Conservation (phyloP, 164 flowering plant genomes). For the Nelumbo lutea region DNA sequence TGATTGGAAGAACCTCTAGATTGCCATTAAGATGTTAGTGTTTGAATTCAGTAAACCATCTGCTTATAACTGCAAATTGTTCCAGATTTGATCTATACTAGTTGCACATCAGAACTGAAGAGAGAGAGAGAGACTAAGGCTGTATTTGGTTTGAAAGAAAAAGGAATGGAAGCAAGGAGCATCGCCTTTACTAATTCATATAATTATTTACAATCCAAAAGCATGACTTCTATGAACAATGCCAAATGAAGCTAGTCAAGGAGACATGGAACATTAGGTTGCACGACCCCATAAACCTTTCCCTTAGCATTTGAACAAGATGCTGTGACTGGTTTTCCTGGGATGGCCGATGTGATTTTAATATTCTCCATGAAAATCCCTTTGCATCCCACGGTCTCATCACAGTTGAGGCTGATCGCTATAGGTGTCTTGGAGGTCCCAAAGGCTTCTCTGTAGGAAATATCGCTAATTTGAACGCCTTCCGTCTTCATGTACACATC, state of each 20-base stretch:
- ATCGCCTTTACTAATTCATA: no score
- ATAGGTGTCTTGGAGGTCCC: conserved; percentile 38
- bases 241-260: no score
- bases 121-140: background rate
- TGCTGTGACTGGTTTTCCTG: background rate
- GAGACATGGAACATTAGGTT: conserved; percentile 19
- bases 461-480: conserved; percentile 43
- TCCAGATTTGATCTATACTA: no score
- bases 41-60: no score
- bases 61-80: no score
- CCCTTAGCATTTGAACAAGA: conserved; percentile 20
- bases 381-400: conserved; percentile 17
- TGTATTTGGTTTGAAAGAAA: background rate
- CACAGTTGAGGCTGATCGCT: conserved; percentile 36
- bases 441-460: conserved; percentile 17
- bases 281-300: background rate
- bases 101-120: background rate
- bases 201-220: no score
- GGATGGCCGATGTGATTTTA: conserved; percentile 12
- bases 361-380: conserved; percentile 15
- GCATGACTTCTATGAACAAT: no score
- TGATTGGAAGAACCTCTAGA: no score
- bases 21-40: no score
- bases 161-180: background rate
- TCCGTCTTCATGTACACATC: conserved; percentile 8